Evolutionary conservation across 805 yeast genomes (phyloP).

Genomic region (Sugiyamaella floridensis): DNA sequence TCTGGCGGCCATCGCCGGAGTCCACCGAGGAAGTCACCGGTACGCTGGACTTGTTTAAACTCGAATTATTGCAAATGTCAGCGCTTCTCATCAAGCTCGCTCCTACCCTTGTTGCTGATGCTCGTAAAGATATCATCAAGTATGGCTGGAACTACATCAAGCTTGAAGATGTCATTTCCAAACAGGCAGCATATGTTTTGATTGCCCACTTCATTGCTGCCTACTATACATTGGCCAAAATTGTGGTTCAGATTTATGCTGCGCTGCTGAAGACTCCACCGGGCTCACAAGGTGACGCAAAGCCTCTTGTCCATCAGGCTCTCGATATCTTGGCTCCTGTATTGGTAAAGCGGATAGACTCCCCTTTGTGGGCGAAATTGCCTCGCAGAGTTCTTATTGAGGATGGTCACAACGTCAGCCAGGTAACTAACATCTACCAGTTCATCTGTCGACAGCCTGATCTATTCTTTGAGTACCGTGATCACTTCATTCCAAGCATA

Average conservation of each 20-base stretch:
- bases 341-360: constrained; percentile 56
- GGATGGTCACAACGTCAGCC: constrained; percentile 79
- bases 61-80: constrained; percentile 75
- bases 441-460: constrained; percentile 82
- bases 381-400: constrained; percentile 88
- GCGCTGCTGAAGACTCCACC: constrained; percentile 72
- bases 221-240: constrained; percentile 80
- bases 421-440: constrained; percentile 80
- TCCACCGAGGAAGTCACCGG: constrained; percentile 46
- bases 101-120: constrained; percentile 49
- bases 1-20: constrained; percentile 59
- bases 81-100: constrained; percentile 67
- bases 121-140: constrained; percentile 78
- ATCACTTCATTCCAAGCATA: constrained; percentile 80
- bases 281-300: constrained; percentile 59
- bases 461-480: constrained; percentile 77
- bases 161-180: constrained; percentile 79
- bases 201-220: constrained; percentile 80
- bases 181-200: constrained; percentile 87
- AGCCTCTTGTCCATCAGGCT: constrained; percentile 78
- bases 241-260: constrained; percentile 87
- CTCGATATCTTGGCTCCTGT: constrained; percentile 85
- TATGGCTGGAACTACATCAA: constrained; percentile 92
- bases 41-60: constrained; percentile 62
- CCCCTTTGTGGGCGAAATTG: constrained; percentile 82